Evolutionary conservation across 768 basidiomycete species (phyloP), one percentile per base, ranked within the genome.

Genomic region (Boletellus emodensis): DNA sequence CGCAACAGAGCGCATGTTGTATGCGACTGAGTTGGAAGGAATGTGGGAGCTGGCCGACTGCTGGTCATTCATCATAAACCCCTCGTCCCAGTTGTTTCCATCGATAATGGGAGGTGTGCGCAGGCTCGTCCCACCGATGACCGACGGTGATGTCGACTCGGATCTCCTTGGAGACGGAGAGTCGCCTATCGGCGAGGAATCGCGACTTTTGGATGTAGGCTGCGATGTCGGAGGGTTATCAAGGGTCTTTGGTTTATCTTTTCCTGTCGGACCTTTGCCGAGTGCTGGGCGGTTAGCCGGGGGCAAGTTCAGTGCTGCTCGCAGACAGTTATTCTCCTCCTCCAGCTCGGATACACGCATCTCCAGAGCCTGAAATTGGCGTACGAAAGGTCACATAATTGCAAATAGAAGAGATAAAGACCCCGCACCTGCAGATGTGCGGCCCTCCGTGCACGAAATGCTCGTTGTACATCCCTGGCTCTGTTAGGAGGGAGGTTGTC

Each of bases 391-490:
- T 53, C 58, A 59, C 56, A 67, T 56, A 64, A 70, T 69, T 74
- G 64, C 66, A 74, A 78, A 64, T 70, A 64, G 62, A 59, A 57
- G 65, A 52, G 59, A 53, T 59, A 63, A 61, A 61, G 50, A 52
- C 56, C 43, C 70, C 74, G 59, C 55, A 89, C 88, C 75, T 86
- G 80, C 48, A 94, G 77, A 68, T 94, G 91, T 49, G 90, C 90
- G 54, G 90, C 90, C 59, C 91, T 81, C 57, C 92, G 76, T 32
- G 91, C 92, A 55, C 91, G 80, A 73, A 94, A 94, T 9, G 90
- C 91, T 62, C 91, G 73, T 65, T 94, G 91, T 15, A 93, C 89
- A 61, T 94, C 92, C 51, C 92, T 75, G 26, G 91, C 90, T 55
- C 90, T 82, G 59, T 72, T 75, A 54, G 81, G 80, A 60, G 81